Base-by-base conservation (phyloP, 495 filamentous ascomycete species). In the Penicillium bovifimosum region DNA sequence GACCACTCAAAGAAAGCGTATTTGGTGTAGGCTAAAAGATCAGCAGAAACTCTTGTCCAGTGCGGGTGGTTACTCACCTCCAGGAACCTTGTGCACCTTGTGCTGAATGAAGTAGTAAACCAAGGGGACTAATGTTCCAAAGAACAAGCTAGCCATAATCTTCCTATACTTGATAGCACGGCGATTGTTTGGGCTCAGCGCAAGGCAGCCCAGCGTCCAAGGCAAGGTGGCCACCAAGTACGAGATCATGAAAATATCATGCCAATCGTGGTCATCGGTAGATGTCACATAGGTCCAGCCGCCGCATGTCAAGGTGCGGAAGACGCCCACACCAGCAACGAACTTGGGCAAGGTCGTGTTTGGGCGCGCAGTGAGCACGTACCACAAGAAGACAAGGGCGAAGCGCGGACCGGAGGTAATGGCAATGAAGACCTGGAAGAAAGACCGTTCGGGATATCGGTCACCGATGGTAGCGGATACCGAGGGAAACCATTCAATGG, bases 251-350 rank as follows among this genome's bases (percentile, higher is more conserved):
- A 97, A 92, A 47, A 96, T 93, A 68, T 99, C 95, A 64, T 99
- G 95, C 91, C 90, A 96, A 67, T 92, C 83, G 68, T 99, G 95
- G 66, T 97, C 90, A 68, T 99, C 95, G 9, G 95, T 97, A 34
- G 91, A 96, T 17, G 95, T 99, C 44, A 99, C 86, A 67, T 97
- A 99, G 32, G 95, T 96, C 95, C 95, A 99, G 33, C 95, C 95
- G 46, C 92, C 95, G 62, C 95, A 99, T 2, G 91, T 95, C 52
- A 99, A 69, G 5, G 92, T 96, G 55, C 95, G 82, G 62, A 96
- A 87, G 40, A 96, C 33, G 43, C 95, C 95, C 20, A 86, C 81
- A 16, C 82, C 79, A 13, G 87, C 87, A 42, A 97, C 77, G 52
- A 91, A 80, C 66, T 93, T 93, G 1, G 95, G 89, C 27, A 95